Percentiles rank a stretch among this genome's conserved stretches.
Conservation (phyloP, 202 grass and related monocot genomes). For the Schoenoplectus tabernaemontani region DNA sequence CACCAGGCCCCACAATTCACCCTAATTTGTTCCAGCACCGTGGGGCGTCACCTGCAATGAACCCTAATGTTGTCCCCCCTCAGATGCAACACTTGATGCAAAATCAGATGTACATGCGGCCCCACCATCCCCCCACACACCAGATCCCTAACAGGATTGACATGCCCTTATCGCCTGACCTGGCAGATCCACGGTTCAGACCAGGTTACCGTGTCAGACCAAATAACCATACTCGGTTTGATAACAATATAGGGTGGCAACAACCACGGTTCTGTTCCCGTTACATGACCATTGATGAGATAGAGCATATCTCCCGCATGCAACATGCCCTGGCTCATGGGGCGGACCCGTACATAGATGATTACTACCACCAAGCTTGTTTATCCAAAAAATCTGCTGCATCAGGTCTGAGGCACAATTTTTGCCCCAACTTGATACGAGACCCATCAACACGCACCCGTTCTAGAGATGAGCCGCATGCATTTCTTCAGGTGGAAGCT, state of each 20-base stretch:
- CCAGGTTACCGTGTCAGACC: slow-evolving; percentile 30
- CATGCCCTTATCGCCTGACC: slow-evolving; percentile 33
- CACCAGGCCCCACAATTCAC: slow-evolving; percentile 15
- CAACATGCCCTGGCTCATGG: slow-evolving; percentile 68
- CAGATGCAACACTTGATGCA: slow-evolving; percentile 23
- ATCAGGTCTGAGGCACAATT: slow-evolving; percentile 41
- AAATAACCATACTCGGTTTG: slow-evolving; percentile 35
- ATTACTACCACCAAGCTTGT: slow-evolving; percentile 91
- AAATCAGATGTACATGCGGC: slow-evolving; percentile 41
- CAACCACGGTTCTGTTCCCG: slow-evolving; percentile 40
- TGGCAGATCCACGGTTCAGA: slow-evolving; percentile 46
- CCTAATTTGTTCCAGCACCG: slow-evolving; percentile 19
- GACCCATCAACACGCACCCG: slow-evolving; percentile 42
- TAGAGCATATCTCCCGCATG: slow-evolving; percentile 69
- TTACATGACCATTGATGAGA: slow-evolving; percentile 70
- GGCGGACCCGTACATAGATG: slow-evolving; percentile 73
- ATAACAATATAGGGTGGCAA: slow-evolving; percentile 34
- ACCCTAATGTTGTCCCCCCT: not conserved
- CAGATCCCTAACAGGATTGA: slow-evolving; percentile 48
- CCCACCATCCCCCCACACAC: slow-evolving; percentile 32
- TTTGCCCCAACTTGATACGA: slow-evolving; percentile 57
- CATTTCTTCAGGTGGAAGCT: slow-evolving; percentile 81
- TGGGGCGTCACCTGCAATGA: not conserved
- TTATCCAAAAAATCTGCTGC: slow-evolving; percentile 50
- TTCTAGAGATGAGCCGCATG: slow-evolving; percentile 67